Evolutionary conservation across 768 basidiomycete species (phyloP).

Genomic region (Infundibulicybe gibba): DNA sequence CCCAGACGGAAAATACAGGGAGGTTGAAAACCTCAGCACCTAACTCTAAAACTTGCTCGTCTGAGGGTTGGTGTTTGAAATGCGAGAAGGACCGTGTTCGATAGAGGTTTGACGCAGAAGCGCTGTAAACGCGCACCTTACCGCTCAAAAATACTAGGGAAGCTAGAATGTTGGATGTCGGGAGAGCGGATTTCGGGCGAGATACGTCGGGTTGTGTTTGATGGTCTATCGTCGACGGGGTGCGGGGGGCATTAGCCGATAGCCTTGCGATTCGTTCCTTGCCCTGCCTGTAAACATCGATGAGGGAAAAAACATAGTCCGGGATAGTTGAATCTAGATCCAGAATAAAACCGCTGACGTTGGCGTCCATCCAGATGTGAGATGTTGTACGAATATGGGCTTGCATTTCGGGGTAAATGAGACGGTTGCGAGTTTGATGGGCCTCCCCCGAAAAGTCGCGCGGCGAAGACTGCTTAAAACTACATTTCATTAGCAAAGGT

Average conservation of each 20-base stretch:
- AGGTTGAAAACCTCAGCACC: constrained; percentile 68
- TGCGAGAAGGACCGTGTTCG: constrained; percentile 33
- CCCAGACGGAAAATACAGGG: constrained; percentile 78
- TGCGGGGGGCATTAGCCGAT: constrained; percentile 50
- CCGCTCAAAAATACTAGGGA: constrained; percentile 83
- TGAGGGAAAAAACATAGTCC: constrained; percentile 72
- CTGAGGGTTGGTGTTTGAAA: constrained; percentile 37
- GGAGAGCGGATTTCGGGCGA: constrained; percentile 29
- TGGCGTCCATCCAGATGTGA: constrained; percentile 59
- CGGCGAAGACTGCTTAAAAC: constrained; percentile 74
- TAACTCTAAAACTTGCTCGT: constrained; percentile 47
- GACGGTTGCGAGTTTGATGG: constrained; percentile 66
- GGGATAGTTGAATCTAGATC: constrained; percentile 82
- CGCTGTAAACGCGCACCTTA: constrained; percentile 70
- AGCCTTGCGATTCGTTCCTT: constrained; percentile 73
- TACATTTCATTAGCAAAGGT: constrained; percentile 24
- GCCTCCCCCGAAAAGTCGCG: constrained; percentile 68
- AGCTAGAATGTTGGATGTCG: constrained; percentile 58
- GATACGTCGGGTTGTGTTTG: constrained; percentile 8
- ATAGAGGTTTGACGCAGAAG: constrained; percentile 33
- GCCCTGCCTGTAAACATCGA: constrained; percentile 82
- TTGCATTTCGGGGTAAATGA: constrained; percentile 79
- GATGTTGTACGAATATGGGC: constrained; percentile 60
- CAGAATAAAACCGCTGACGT: constrained; percentile 80
- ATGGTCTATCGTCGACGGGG: constrained; percentile 18